Evolutionary conservation across 495 filamentous ascomycete species (phyloP).

Genomic region (Penicillium pulvis): DNA sequence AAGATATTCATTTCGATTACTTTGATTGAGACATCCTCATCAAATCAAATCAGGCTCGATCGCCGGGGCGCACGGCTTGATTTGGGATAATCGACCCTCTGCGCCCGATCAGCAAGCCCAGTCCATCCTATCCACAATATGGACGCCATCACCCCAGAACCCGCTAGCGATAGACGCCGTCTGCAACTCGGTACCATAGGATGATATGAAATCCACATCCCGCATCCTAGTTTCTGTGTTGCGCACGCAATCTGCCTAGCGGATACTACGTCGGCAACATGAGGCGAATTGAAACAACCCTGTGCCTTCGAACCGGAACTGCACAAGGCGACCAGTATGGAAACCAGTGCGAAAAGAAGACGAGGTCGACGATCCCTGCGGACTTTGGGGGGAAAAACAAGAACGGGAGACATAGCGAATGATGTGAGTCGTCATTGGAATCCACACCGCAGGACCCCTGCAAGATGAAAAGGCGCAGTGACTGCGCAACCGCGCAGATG

Average conservation of each 20-base stretch:
- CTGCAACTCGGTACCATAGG: conserved; percentile 10
- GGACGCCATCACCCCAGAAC: conserved; percentile 22
- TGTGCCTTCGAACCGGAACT: too few relatives aligned
- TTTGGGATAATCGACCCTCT: not conserved
- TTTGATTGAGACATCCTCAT: not conserved
- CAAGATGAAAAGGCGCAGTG: conserved; percentile 11
- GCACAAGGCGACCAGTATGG: not conserved
- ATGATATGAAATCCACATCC: not conserved
- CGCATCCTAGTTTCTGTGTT: not conserved
- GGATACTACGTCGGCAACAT: not conserved
- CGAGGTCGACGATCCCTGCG: not conserved
- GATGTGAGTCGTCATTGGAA: conserved; percentile 15
- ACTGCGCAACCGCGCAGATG: conserved; percentile 15
- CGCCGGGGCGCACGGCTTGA: not conserved
- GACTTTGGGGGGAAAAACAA: not conserved
- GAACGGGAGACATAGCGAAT: not conserved
- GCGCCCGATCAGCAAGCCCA: conserved; percentile 1
- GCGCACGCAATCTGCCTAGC: not conserved
- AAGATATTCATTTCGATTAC: not conserved
- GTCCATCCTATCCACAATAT: conserved; percentile 8
- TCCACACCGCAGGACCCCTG: conserved; percentile 15
- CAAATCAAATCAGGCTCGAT: not conserved
- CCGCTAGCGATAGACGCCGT: conserved; percentile 34
- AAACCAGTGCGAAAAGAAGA: not conserved
- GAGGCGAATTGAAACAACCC: not conserved